A percentile compares a stretch with the other conserved stretches of the same genome.
Conservation (phyloP, 139 green algal genomes). For the Coccomyxa sp. region DNA sequence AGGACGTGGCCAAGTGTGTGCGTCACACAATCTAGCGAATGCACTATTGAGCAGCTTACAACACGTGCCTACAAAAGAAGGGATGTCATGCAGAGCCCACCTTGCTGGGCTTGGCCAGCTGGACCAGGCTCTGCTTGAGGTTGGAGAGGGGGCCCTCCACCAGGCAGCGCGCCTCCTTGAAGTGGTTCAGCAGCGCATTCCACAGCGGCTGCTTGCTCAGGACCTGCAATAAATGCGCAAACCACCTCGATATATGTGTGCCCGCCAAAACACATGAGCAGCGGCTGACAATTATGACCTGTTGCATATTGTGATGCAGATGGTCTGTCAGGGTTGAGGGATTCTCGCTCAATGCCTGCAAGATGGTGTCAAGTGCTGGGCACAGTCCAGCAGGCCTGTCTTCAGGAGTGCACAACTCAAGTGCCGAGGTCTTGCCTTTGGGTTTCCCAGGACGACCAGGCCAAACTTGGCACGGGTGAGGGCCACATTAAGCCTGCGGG, state of each 20-base stretch:
- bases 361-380: too few relatives aligned
- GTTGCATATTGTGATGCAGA: too few relatives aligned
- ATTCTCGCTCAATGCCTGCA: too few relatives aligned
- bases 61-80: too few relatives aligned
- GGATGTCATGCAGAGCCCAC: slow-evolving; percentile 9
- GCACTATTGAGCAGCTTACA: background rate
- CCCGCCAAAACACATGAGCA: too few relatives aligned
- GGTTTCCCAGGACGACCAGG: slow-evolving; percentile 93
- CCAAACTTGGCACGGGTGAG: slow-evolving; percentile 88
- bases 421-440: slow-evolving; percentile 33
- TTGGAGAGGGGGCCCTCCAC: slow-evolving; percentile 92
- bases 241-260: too few relatives aligned
- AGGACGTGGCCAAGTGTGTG: background rate
- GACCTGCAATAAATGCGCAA: too few relatives aligned
- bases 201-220: slow-evolving; percentile 77
- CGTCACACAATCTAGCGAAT: background rate
- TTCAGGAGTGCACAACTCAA: too few relatives aligned
- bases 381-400: too few relatives aligned
- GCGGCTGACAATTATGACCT: too few relatives aligned
- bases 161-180: slow-evolving; percentile 79
- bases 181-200: slow-evolving; percentile 89
- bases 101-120: slow-evolving; percentile 64
- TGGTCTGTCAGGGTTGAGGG: too few relatives aligned
- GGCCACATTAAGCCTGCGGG: slow-evolving; percentile 94
- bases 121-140: slow-evolving; percentile 84